These are phyloP conservation scores for Durusdinium trenchii DNA, from an alignment of 73 alveolate species.

Conservation along the genomic window DNA sequence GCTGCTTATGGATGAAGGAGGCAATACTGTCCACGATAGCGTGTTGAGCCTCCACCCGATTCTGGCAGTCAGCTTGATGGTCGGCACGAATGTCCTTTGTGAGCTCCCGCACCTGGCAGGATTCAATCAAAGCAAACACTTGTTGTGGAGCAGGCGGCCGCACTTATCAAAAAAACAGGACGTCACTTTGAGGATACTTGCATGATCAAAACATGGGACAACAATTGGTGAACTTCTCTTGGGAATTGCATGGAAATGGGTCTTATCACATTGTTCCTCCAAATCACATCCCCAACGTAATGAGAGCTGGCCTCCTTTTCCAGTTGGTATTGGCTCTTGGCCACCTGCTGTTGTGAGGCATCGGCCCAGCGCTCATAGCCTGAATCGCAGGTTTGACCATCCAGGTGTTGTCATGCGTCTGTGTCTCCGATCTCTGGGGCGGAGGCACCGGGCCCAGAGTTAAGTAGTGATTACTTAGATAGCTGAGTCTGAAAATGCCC, in stretches of 20 bases:
- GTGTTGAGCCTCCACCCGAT: conserved; percentile 85
- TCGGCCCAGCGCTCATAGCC: conserved; percentile 91
- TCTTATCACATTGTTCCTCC: too few species aligned
- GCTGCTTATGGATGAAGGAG: conserved; percentile 85
- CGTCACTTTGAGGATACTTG: too few species aligned
- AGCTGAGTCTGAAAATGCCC: too few species aligned
- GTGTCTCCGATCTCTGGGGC: too few species aligned
- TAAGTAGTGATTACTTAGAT: too few species aligned
- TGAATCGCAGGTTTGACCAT: neutral
- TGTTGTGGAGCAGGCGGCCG: too few species aligned
- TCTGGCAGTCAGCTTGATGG: conserved; percentile 47
- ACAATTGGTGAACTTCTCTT: too few species aligned
- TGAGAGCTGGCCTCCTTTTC: conserved; percentile 39
- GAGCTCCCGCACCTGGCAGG: conserved; percentile 70
- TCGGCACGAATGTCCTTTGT: conserved; percentile 85
- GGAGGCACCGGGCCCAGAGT: too few species aligned
- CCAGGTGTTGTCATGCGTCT: too few species aligned
- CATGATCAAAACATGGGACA: too few species aligned
- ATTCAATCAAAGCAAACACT: neutral
- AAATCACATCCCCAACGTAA: neutral
- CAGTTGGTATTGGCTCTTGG: conserved; percentile 94
- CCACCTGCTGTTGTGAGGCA: conserved; percentile 89
- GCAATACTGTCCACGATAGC: conserved; percentile 92
- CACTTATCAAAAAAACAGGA: too few species aligned
- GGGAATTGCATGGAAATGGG: too few species aligned